Percentiles rank a stretch among this genome's conserved stretches.
phyloP scores from a whole-genome alignment of 1,284 basidiomycete species.

The Cutaneotrichosporon dermatis region DNA sequence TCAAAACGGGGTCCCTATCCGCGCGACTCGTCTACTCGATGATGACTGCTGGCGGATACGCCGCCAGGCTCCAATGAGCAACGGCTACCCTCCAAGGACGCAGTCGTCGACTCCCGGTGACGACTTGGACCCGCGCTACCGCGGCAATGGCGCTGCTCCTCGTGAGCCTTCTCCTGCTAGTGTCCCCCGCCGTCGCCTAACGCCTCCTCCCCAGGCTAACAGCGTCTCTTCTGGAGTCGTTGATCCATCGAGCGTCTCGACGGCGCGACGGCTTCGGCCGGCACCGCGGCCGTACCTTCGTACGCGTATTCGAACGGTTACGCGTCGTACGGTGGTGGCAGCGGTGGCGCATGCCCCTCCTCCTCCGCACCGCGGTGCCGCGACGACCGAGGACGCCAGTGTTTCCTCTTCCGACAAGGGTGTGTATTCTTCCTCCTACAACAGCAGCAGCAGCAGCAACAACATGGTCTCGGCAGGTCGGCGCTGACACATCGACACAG shows the following conservation, averaged over 20 bases:
- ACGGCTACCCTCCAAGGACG: conserved; percentile 40
- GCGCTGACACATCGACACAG: too few relatives aligned
- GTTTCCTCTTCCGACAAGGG: too few relatives aligned
- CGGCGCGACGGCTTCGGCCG: conserved; percentile 3
- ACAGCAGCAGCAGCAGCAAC: too few relatives aligned
- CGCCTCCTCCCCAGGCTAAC: conserved; percentile 34
- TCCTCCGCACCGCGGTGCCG: neutral
- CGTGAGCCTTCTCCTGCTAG: conserved; percentile 15
- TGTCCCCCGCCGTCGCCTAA: conserved; percentile 24
- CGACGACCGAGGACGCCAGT: neutral
- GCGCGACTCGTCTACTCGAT: conserved; percentile 39
- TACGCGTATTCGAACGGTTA: conserved; percentile 3
- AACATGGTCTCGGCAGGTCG: too few relatives aligned
- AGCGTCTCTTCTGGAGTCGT: conserved; percentile 35
- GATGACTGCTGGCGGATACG: conserved; percentile 31
- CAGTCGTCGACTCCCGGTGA: conserved; percentile 40
- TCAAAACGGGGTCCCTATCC: conserved; percentile 31
- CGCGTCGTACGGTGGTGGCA: conserved; percentile 4
- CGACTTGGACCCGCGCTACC: conserved; percentile 22
- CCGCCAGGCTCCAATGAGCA: conserved; percentile 31
- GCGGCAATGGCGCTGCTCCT: conserved; percentile 17
- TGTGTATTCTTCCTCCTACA: too few relatives aligned
- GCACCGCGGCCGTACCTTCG: neutral
- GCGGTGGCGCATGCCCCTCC: conserved; percentile 4
- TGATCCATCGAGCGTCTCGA: conserved; percentile 32